Evolutionary conservation across 202 grass and related monocot species (phyloP).

Genomic region (Cymbopogon flexuosus): DNA sequence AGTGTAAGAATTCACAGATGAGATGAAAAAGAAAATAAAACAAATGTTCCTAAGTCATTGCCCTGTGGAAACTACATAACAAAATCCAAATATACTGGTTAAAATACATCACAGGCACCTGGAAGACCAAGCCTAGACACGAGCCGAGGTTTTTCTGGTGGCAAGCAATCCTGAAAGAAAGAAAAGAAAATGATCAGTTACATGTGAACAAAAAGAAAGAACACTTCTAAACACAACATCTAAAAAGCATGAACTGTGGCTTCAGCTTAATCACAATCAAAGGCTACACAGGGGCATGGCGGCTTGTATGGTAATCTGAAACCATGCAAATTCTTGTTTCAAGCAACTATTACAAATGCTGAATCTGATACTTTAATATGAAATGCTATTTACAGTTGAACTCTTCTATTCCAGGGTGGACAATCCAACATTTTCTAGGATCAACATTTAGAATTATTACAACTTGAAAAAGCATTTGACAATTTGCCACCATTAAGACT

Average conservation of each 20-base stretch:
- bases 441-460: neutral
- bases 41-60: neutral
- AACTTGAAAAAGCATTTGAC: neutral
- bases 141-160: conserved; percentile 65
- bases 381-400: neutral
- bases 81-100: neutral
- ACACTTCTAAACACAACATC: neutral
- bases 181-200: neutral
- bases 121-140: conserved; percentile 94
- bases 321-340: neutral
- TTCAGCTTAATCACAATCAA: neutral
- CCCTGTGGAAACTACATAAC: neutral
- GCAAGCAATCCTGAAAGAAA: conserved; percentile 69
- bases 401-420: neutral
- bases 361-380: neutral
- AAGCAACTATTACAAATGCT: neutral
- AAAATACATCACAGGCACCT: conserved; percentile 42
- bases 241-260: neutral
- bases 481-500: neutral
- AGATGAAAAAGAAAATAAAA: neutral
- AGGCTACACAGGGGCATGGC: neutral
- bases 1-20: neutral
- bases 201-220: neutral
- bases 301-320: neutral
- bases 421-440: conserved; percentile 24